Percentiles rank a stretch among this genome's conserved stretches.
phyloP scores from a whole-genome alignment of 2,329 filamentous ascomycete genomes.

The Verticillium isaacii region DNA sequence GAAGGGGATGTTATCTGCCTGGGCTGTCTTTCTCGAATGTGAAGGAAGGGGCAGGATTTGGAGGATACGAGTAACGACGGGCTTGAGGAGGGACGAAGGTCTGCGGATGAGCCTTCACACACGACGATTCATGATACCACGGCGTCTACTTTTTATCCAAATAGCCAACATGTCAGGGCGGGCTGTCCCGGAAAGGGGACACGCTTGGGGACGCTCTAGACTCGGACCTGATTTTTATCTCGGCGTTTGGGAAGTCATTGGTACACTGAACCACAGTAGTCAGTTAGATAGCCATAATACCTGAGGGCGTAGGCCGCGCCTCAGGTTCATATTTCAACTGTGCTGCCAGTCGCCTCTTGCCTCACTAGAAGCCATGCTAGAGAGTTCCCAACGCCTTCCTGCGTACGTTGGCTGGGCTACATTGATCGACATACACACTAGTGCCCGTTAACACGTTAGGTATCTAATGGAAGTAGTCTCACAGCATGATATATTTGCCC shows the following conservation, averaged over 20 bases:
- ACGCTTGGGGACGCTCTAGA: neutral
- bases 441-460: no score
- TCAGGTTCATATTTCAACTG: neutral
- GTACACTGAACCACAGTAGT: neutral
- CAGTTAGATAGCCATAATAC: neutral
- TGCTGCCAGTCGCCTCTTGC: no score
- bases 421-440: no score
- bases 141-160: neutral
- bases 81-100: neutral
- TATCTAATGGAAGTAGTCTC: neutral
- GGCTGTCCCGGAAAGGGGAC: neutral
- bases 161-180: neutral
- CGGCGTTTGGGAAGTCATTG: neutral
- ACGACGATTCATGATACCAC: neutral
- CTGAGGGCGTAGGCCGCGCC: neutral
- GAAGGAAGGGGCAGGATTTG: slow-evolving; percentile 8
- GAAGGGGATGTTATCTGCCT: slow-evolving; percentile 65
- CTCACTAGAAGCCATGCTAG: no score
- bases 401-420: no score
- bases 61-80: slow-evolving; percentile 4
- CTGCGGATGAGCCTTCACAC: neutral
- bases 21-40: slow-evolving; percentile 50
- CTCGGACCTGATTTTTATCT: neutral
- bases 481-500: slow-evolving; percentile 11
- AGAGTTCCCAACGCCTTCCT: no score